These are phyloP conservation scores for Glomus cerebriforme DNA, from an alignment of 192 early-diverging fungal species.

Conservation along the genomic window DNA sequence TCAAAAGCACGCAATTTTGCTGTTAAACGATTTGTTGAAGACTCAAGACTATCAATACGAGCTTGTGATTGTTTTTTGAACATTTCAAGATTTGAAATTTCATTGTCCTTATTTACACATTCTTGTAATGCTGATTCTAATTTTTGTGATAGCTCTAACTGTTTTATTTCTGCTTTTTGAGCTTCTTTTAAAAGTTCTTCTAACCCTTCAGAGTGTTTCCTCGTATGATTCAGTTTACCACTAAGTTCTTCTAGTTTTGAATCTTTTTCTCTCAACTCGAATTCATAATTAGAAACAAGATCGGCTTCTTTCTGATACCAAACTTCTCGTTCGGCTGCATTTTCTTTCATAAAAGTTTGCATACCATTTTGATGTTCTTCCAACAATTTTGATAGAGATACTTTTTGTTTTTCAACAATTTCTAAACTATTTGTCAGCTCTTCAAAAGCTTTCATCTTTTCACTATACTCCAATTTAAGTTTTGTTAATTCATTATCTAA, in stretches of 20 bases:
- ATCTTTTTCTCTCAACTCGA: background rate
- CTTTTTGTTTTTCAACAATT: slow-evolving; percentile 10
- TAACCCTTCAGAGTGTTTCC: background rate
- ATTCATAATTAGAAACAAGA: slow-evolving; percentile 14
- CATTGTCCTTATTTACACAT: background rate
- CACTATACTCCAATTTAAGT: background rate
- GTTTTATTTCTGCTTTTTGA: background rate
- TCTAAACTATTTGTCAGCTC: background rate
- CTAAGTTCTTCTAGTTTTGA: background rate
- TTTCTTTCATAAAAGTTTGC: slow-evolving; percentile 18
- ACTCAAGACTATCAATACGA: background rate
- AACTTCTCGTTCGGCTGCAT: background rate
- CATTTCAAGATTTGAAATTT: background rate
- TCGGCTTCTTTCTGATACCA: slow-evolving; percentile 4
- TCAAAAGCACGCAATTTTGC: background rate
- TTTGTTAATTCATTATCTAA: background rate
- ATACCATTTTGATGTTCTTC: slow-evolving; percentile 24
- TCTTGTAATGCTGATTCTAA: background rate
- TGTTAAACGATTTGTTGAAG: background rate
- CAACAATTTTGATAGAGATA: background rate
- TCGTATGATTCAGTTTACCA: background rate
- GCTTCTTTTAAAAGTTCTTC: background rate
- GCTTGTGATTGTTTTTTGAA: slow-evolving; percentile 11
- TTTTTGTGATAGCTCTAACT: background rate
- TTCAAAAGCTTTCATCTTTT: background rate